A percentile compares a stretch with the other conserved stretches of the same genome.
Evolutionary conservation across 768 basidiomycete species (phyloP).

Genomic region (Candolleomyces aberdarensis): DNA sequence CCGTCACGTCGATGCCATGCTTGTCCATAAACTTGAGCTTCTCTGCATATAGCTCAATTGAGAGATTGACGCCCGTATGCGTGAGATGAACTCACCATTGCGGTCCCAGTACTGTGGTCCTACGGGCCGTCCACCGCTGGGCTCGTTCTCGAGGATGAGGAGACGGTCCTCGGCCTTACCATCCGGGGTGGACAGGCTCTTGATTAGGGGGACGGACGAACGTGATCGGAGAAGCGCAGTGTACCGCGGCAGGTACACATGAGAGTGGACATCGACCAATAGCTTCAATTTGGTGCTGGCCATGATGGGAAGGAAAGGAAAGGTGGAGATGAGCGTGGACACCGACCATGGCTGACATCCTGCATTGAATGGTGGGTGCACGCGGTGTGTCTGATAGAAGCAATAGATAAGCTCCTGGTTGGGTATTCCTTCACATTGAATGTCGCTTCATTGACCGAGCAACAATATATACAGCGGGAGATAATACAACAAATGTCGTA

Average conservation of each 20-base stretch:
- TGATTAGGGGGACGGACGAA: slow-evolving; percentile 62
- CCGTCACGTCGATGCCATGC: slow-evolving; percentile 76
- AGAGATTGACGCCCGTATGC: background rate
- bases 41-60: slow-evolving; percentile 27
- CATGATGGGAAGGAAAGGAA: background rate
- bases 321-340: background rate
- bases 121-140: slow-evolving; percentile 75
- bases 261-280: slow-evolving; percentile 82
- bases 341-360: too few species aligned
- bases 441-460: too few species aligned
- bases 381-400: too few species aligned
- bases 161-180: slow-evolving; percentile 52
- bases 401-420: too few species aligned
- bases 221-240: slow-evolving; percentile 66
- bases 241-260: slow-evolving; percentile 82
- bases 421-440: too few species aligned
- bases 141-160: slow-evolving; percentile 77
- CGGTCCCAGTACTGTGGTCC: slow-evolving; percentile 83
- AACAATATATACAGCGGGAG: too few species aligned
- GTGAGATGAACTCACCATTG: slow-evolving; percentile 20
- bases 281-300: slow-evolving; percentile 21
- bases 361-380: too few species aligned
- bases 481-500: too few species aligned
- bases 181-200: slow-evolving; percentile 40
- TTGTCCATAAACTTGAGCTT: slow-evolving; percentile 84